Percentiles rank a stretch among this genome's conserved stretches.
Conservation (phyloP, 768 basidiomycete genomes). For the Sporobolomyces roseus region DNA sequence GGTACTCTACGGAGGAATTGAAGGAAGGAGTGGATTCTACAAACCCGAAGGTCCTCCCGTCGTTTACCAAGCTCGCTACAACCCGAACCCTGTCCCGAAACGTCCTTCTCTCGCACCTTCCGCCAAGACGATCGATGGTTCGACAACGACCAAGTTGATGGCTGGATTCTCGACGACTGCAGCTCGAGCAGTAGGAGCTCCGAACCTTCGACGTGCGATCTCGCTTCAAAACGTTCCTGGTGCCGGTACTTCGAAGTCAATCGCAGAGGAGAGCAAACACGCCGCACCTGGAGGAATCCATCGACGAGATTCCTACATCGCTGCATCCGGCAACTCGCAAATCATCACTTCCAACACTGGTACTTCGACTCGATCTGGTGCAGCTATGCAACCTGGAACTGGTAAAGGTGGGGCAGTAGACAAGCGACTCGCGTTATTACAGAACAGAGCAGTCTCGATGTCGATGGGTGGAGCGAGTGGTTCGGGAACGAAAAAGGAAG, state of each 20-base stretch:
- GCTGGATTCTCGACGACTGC: slow-evolving; percentile 23
- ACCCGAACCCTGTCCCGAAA: neutral
- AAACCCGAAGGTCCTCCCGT: slow-evolving; percentile 34
- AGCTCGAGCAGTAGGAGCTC: slow-evolving; percentile 29
- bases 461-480: slow-evolving; percentile 16
- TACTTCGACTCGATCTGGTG: slow-evolving; percentile 43
- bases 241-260: neutral
- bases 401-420: slow-evolving; percentile 35
- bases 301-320: slow-evolving; percentile 58
- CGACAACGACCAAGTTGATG: neutral
- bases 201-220: slow-evolving; percentile 46
- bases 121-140: neutral
- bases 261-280: slow-evolving; percentile 32
- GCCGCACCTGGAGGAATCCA: slow-evolving; percentile 8
- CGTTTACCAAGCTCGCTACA: neutral
- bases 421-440: slow-evolving; percentile 44
- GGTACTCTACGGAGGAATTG: slow-evolving; percentile 57
- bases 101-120: neutral
- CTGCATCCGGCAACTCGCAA: slow-evolving; percentile 94
- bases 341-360: slow-evolving; percentile 78
- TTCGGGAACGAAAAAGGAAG: slow-evolving; percentile 44
- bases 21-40: slow-evolving; percentile 44
- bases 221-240: slow-evolving; percentile 46
- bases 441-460: slow-evolving; percentile 40
- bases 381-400: slow-evolving; percentile 18